Conservation (phyloP, 2,329 filamentous ascomycete species). For the Aspergillus neoniger region DNA sequence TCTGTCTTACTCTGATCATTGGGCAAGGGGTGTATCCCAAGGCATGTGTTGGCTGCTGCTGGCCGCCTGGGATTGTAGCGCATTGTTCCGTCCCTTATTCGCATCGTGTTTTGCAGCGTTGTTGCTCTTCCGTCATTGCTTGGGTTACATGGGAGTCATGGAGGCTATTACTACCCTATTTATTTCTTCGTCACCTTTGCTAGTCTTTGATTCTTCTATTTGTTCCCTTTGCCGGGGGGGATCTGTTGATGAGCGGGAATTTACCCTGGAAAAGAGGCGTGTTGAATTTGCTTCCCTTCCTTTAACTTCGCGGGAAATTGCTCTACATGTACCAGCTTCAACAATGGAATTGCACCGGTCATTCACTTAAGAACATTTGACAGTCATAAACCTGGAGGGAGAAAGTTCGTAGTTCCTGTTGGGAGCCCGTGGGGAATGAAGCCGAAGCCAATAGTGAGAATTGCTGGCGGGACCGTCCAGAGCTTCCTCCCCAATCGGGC, state of each 20-base stretch:
- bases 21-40: conserved; percentile 15
- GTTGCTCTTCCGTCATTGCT: conserved; percentile 12
- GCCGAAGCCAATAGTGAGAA: too few relatives aligned
- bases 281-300: background rate
- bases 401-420: background rate
- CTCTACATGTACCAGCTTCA: background rate
- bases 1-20: conserved; percentile 11
- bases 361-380: too few relatives aligned
- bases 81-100: conserved; percentile 18
- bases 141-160: conserved; percentile 1
- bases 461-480: too few relatives aligned
- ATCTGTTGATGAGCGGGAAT: background rate
- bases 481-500: background rate
- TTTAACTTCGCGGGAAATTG: background rate
- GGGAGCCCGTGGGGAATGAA: background rate
- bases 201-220: background rate
- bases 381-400: background rate
- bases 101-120: conserved; percentile 13
- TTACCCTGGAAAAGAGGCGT: background rate
- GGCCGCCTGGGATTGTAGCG: conserved; percentile 17
- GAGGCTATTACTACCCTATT: background rate
- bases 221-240: background rate
- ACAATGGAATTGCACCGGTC: background rate
- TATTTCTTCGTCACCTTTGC: background rate
- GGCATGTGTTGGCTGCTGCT: conserved; percentile 15